Percentiles rank a stretch among this genome's conserved stretches.
Conservation (phyloP, 2,329 filamentous ascomycete genomes). For the Drechslerella coelobrocha region DNA sequence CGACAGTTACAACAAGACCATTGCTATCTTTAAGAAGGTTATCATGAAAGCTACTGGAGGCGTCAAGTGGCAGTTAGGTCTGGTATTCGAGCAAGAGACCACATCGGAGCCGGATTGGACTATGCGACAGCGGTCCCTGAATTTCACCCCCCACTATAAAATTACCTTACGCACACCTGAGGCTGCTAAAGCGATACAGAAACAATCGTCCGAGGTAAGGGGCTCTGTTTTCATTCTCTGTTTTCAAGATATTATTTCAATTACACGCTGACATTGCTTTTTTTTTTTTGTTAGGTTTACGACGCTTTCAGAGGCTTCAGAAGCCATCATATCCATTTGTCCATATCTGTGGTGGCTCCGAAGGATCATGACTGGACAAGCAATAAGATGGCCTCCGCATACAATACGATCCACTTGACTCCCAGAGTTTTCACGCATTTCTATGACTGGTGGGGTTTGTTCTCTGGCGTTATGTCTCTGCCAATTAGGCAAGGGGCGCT, state of each 20-base stretch:
- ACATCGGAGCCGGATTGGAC: conserved; percentile 62
- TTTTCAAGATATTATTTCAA: not conserved
- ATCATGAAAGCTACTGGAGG: conserved; percentile 98
- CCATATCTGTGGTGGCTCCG: conserved; percentile 86
- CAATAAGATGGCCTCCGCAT: conserved; percentile 79
- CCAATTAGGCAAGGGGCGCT: conserved; percentile 90
- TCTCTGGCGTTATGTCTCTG: conserved; percentile 91
- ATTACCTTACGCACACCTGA: conserved; percentile 83
- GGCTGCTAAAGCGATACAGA: conserved; percentile 23
- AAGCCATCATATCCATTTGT: conserved; percentile 95
- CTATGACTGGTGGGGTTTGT: conserved; percentile 96
- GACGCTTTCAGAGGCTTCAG: conserved; percentile 97
- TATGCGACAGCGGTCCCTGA: conserved; percentile 72
- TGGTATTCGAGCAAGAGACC: conserved; percentile 89
- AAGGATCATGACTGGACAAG: conserved; percentile 85
- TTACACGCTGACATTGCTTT: not conserved
- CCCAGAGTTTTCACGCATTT: conserved; percentile 98
- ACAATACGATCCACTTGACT: conserved; percentile 93
- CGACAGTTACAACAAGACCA: conserved; percentile 69
- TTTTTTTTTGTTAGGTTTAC: conserved; percentile 64
- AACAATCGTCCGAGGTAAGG: conserved; percentile 33
- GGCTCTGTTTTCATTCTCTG: no score
- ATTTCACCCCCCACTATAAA: conserved; percentile 91
- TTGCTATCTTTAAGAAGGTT: conserved; percentile 94
- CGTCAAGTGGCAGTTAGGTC: conserved; percentile 87